Conservation (phyloP, 2,329 filamentous ascomycete genomes). For the Peltaster fructicola region DNA sequence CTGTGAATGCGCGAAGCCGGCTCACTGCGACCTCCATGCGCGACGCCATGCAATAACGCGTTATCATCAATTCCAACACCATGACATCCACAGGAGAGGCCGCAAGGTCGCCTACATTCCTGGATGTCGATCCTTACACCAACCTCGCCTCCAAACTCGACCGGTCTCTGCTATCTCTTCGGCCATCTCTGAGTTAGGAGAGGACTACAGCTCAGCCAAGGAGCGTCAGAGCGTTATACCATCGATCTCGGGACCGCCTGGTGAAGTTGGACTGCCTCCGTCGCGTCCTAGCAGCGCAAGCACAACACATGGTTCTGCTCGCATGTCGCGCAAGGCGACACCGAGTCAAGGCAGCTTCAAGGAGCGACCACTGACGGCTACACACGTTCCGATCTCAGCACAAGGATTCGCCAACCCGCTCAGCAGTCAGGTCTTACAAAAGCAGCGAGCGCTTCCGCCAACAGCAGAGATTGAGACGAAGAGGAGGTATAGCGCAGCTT, state of each 20-base stretch:
- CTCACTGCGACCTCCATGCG: too few relatives aligned
- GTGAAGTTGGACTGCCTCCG: slow-evolving; percentile 30
- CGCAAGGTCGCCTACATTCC: slow-evolving; percentile 12
- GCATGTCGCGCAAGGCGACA: too few relatives aligned
- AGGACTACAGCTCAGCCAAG: slow-evolving; percentile 6
- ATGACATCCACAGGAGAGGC: not conserved
- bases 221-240: slow-evolving; percentile 8
- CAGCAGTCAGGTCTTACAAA: slow-evolving; percentile 88
- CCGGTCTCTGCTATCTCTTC: slow-evolving; percentile 8
- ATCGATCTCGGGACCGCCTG: slow-evolving; percentile 27
- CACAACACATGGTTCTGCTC: too few relatives aligned
- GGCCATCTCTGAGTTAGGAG: slow-evolving; percentile 6
- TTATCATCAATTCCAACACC: too few relatives aligned
- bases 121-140: slow-evolving; percentile 12
- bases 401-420: slow-evolving; percentile 91
- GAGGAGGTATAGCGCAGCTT: slow-evolving; percentile 41
- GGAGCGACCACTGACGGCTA: slow-evolving; percentile 22
- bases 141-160: slow-evolving; percentile 3
- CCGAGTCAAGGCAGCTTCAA: slow-evolving; percentile 6
- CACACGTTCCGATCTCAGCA: slow-evolving; percentile 76
- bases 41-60: too few relatives aligned
- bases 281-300: slow-evolving; percentile 23
- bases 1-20: too few relatives aligned
- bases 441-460: slow-evolving; percentile 68
- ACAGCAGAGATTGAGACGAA: slow-evolving; percentile 24